A percentile compares a stretch with the other conserved stretches of the same genome.
Evolutionary conservation across 345 rosid species (phyloP).

Genomic region (Combretum micranthum): DNA sequence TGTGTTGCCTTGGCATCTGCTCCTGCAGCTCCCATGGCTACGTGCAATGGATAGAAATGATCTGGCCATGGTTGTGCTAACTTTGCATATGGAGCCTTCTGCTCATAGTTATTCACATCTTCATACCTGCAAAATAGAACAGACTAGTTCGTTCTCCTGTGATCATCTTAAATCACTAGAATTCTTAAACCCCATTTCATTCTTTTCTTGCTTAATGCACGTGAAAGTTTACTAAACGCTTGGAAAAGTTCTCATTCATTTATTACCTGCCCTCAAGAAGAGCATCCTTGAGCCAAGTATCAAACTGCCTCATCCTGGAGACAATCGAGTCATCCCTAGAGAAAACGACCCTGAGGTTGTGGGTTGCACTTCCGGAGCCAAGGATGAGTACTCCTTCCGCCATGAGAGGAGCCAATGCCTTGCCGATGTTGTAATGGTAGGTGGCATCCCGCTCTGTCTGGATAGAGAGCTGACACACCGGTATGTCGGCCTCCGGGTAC

Average conservation of each 20-base stretch:
- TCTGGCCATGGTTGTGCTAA: conserved; percentile 83
- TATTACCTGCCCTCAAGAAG: conserved; percentile 76
- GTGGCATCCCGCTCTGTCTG: conserved; percentile 48
- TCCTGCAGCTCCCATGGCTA: conserved; percentile 89
- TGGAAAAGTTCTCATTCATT: not conserved
- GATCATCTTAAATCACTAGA: not conserved
- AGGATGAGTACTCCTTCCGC: conserved; percentile 82
- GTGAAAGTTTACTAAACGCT: no score
- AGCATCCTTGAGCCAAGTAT: conserved; percentile 71
- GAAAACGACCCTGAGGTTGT: conserved; percentile 53
- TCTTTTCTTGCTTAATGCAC: no score
- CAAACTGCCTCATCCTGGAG: conserved; percentile 73
- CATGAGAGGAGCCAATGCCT: conserved; percentile 72
- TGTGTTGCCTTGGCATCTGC: conserved; percentile 55
- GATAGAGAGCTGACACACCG: conserved; percentile 80
- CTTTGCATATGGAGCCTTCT: conserved; percentile 63
- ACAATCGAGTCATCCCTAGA: conserved; percentile 8
- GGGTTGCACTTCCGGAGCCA: conserved; percentile 80
- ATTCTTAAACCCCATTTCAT: not conserved
- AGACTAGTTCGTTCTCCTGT: no score
- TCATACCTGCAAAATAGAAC: conserved; percentile 36
- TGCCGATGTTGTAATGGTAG: conserved; percentile 81
- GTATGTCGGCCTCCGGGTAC: conserved; percentile 88
- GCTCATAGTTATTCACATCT: conserved; percentile 64
- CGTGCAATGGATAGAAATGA: conserved; percentile 87